Evolutionary conservation across 2,329 filamentous ascomycete species (phyloP).

Genomic region (Hymenoscyphus scutula): DNA sequence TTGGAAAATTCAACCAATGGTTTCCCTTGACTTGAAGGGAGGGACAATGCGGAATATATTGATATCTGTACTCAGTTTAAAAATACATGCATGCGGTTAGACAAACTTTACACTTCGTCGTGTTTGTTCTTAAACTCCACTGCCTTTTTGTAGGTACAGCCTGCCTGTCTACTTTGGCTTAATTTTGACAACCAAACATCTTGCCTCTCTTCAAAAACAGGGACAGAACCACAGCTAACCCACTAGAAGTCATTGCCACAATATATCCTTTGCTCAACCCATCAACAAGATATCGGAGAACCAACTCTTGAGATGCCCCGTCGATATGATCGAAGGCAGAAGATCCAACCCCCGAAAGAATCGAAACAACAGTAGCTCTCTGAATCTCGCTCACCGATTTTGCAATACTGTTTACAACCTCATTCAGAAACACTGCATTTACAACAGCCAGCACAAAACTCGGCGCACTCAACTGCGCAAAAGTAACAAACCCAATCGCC

Average conservation of each 20-base stretch:
- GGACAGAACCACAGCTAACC: neutral
- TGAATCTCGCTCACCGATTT: neutral
- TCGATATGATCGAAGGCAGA: neutral
- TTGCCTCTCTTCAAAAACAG: neutral
- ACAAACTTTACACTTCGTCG: too few relatives aligned
- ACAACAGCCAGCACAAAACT: neutral
- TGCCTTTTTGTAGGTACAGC: too few relatives aligned
- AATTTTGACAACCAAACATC: neutral
- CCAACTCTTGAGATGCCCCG: neutral
- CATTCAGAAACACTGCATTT: neutral
- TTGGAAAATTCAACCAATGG: conserved; percentile 3
- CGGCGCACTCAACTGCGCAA: too few relatives aligned
- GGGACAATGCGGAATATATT: neutral
- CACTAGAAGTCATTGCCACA: neutral
- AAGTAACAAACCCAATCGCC: neutral
- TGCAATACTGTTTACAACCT: neutral
- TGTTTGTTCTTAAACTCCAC: too few relatives aligned
- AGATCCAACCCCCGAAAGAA: neutral
- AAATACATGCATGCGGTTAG: too few relatives aligned
- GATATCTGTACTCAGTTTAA: neutral
- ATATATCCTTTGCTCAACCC: neutral
- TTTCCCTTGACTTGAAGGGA: neutral
- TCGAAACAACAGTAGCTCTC: neutral
- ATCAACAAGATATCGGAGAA: neutral
- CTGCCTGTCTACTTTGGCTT: too few relatives aligned